Base-by-base conservation (phyloP, 2,329 filamentous ascomycete genomes). In the Pseudomassariella vexata region DNA sequence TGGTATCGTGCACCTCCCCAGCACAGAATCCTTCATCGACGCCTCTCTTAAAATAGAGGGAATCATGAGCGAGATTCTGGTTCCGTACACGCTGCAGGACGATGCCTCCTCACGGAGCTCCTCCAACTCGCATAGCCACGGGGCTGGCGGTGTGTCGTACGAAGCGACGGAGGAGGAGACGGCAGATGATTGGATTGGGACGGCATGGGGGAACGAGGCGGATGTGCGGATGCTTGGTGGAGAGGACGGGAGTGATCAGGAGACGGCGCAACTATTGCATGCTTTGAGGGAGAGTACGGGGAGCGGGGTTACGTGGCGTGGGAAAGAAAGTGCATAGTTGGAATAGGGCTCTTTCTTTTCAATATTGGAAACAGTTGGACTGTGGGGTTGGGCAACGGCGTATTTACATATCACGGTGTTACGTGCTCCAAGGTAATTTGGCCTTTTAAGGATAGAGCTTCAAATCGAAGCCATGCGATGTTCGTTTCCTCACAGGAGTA, bases 251-350 rank as follows among this genome's bases (percentile, higher is more conserved):
- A 40, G 45, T 3, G 60, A 64, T 28, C 50, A 48, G 19, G 59
- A 64, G 39, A 60, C 60, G 12, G 60, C 60, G 9, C 46, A 48
- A 34, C 31, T 65, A 20, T 46, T 65, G 5, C 58, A 63, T 35
- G 60, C 59, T 5, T 36, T 65, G 27, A 51, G 49, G 12, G 55
- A 59, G 7, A 39, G 41, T 18, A 21, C 28, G 6, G 35, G 48
- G 11, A 37, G 37, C 16, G 46, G 45, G 27, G 28, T 34, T 14
- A 38, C 34, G 15, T 39, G 19, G 16, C 14, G 23, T 19, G 34
- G 24, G 6, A 25, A 15, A 25, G n/a, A n/a, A n/a, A n/a, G n/a
- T n/a, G n/a, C n/a, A n/a, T n/a, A n/a, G n/a, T n/a, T n/a, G n/a
- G n/a, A n/a, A n/a, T n/a, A n/a, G n/a, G n/a, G n/a, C n/a, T n/a